Base-by-base conservation (phyloP, 2,329 filamentous ascomycete species). In the Exophiala calicioides region DNA sequence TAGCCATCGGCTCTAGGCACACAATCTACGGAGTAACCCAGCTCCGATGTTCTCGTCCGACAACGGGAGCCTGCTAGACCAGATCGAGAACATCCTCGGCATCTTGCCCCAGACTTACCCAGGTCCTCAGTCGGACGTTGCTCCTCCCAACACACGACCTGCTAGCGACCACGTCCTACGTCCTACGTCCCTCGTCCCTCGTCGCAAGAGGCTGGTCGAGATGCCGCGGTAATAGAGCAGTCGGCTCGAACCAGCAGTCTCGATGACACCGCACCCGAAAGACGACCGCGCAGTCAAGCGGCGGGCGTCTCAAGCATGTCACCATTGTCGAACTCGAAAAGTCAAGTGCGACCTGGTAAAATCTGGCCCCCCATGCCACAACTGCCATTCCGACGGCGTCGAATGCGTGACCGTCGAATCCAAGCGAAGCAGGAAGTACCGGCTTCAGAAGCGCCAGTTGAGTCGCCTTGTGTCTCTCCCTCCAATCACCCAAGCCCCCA, bases 291-390 rank as follows among this genome's bases (percentile, higher is more conserved):
- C 36, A 1, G 41, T 50, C 21, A 52, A 51, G 41, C 52, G 52
- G 32, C 20, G 52, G 44, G 52, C 52, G n/a, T 52, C 52, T 69
- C 52, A 51, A 31, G 52, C 52, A 6, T 68, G 65, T 47, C 63
- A 68, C 44, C 60, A 67, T 31, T 68, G 65, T 49, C 61, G 66
- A 23, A 55, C 55, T 15, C 52, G 61, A 20, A 68, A 64, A 47
- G 65, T 68, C 27, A 66, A 65, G 53, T 68, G 65, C 56, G 63
- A 67, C 44, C 36, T 55, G 6, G 42, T 49, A 29, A 48, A 51
- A 21, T 52, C 44, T n/a, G 48, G 52, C 18, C 19, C 42, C 19
- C 52, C 52, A 3, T 55, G 52, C 39, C 44, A 51, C 36, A 51
- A 52, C 20, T 55, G 52, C 43, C 35, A 32, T 15, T 41, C 41